phyloP scores from a whole-genome alignment of 1,139 yeast species.

The Candida albicans region DNA sequence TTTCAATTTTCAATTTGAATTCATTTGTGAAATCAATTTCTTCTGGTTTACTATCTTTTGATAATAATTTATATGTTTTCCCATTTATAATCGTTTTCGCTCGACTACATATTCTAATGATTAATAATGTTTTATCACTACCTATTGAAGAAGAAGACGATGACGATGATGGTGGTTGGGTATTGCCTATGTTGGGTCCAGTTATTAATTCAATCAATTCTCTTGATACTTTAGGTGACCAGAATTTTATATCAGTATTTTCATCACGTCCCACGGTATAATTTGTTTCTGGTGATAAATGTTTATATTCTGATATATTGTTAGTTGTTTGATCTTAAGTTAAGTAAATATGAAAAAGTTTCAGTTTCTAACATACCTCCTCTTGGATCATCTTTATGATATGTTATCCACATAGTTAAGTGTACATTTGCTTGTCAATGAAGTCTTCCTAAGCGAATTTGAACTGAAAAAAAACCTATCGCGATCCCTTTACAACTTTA shows the following conservation, averaged over 20 bases:
- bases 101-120: conserved; percentile 27
- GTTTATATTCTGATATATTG: conserved; percentile 8
- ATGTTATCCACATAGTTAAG: conserved; percentile 16
- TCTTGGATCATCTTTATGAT: conserved; percentile 13
- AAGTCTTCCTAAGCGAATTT: too few species aligned
- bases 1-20: conserved; percentile 19
- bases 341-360: neutral
- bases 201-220: conserved; percentile 24
- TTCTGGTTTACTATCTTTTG: conserved; percentile 18
- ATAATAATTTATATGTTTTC: conserved; percentile 21
- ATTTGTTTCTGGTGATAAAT: conserved; percentile 19
- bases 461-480: too few species aligned
- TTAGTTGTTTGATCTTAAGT: conserved; percentile 5
- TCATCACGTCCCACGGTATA: conserved; percentile 34
- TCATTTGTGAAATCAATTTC: conserved; percentile 18
- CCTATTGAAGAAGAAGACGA: neutral
- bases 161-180: conserved; percentile 6
- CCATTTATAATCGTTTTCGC: conserved; percentile 36
- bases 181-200: conserved; percentile 10
- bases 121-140: conserved; percentile 20
- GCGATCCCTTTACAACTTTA: neutral
- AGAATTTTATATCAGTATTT: conserved; percentile 18
- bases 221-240: conserved; percentile 28
- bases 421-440: neutral
- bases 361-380: conserved; percentile 14